phyloP scores from a whole-genome alignment of 805 yeast species.

The Candida morakotiae region DNA sequence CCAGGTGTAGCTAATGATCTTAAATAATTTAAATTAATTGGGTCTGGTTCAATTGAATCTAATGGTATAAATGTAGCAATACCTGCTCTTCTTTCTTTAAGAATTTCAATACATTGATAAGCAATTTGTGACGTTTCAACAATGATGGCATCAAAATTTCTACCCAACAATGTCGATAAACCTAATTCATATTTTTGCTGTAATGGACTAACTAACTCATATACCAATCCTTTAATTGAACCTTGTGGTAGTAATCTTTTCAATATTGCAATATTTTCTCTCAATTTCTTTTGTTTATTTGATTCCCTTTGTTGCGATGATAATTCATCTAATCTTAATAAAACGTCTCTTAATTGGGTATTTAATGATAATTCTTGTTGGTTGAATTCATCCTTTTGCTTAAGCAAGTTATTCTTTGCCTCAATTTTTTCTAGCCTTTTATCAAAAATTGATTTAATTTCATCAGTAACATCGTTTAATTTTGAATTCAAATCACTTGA shows the following conservation, averaged over 20 bases:
- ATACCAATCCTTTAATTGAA: conserved; percentile 78
- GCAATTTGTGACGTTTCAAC: conserved; percentile 74
- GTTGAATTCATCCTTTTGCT: conserved; percentile 31
- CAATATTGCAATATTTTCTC: conserved; percentile 69
- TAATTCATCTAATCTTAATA: conserved; percentile 63
- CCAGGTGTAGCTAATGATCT: conserved; percentile 66
- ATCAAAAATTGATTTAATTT: conserved; percentile 27
- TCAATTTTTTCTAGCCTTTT: conserved; percentile 22
- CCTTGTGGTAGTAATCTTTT: conserved; percentile 66
- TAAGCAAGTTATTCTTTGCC: conserved; percentile 22
- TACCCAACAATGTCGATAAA: conserved; percentile 72
- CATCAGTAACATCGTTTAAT: conserved; percentile 22
- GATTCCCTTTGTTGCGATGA: conserved; percentile 76
- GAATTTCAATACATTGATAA: conserved; percentile 67
- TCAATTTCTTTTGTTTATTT: conserved; percentile 58
- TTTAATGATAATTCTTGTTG: conserved; percentile 59
- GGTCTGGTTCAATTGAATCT: conserved; percentile 60
- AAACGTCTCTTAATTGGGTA: conserved; percentile 55
- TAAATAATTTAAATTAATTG: conserved; percentile 48
- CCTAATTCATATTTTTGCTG: conserved; percentile 72
- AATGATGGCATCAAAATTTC: conserved; percentile 73
- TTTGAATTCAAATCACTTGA: conserved; percentile 35
- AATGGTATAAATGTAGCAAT: conserved; percentile 84
- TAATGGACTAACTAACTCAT: conserved; percentile 75
- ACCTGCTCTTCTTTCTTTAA: conserved; percentile 84